Base-by-base conservation (phyloP, 352 stramenopile genomes). In the Salisapilia sapeloensis region DNA sequence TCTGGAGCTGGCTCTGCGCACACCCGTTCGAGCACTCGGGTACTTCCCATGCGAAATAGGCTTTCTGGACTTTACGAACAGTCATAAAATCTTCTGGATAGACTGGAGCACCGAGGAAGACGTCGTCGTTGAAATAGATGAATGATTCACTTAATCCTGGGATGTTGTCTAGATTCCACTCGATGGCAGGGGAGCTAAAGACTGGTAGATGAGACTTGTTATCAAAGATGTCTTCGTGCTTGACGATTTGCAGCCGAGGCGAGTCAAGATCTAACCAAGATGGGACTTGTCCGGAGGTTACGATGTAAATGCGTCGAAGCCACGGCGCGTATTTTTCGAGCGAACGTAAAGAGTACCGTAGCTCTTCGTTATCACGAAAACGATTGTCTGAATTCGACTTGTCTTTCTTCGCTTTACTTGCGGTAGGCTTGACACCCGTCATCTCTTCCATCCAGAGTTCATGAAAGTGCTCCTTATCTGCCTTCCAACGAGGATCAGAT, bases 111-210 rank as follows among this genome's bases (percentile, higher is more conserved):
- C 87, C 90, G 1, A 97, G 57, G 42, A 97, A 92, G 7, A 97
- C 87, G 51, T 97, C 89, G 48, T 97, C 90, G 47, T 97, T 97
- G 43, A 97, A 96, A 53, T 97, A 97, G 3, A 97, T 38, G 45
- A 97, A 97, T 36, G 77, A 72, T 14, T 91, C 56, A 35, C 75
- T 93, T 5, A 97, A 54, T 1, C 79, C 83, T 0, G 77, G 83
- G 38, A 97, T 95, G 38, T 82, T 83, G 51, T 96, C 90, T 7
- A 97, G 42, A 37, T 87, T 90, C 57, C 81, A 81, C 54, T 96
- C 87, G 40, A 97, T 97, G 12, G 90, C 72, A 2, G 89, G 82
- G 6, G 87, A 96, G 24, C 66, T 91, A 56, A 97, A 97, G 1
- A 95, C 85, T 6, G 90, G 90, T 29, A 97, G 38, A 32, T 95